phyloP scores from a whole-genome alignment of 345 rosid genomes.

The Trapa incisa region DNA sequence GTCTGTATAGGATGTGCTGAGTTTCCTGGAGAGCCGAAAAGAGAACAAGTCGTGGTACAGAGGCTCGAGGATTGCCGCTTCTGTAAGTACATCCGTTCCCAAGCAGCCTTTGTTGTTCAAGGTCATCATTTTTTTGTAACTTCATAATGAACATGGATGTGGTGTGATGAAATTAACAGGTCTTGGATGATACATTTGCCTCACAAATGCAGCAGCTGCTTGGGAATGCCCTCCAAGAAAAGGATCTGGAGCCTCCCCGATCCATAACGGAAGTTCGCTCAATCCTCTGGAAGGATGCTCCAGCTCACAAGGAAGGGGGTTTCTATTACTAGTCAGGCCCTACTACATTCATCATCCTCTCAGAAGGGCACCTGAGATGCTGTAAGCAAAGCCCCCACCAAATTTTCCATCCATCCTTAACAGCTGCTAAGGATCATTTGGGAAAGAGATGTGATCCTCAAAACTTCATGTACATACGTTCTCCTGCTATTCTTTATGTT shows the following conservation, averaged over 20 bases:
- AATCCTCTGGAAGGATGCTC: conserved; percentile 81
- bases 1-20: conserved; percentile 53
- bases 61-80: conserved; percentile 72
- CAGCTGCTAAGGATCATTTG: conserved; percentile 1
- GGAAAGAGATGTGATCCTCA: not conserved
- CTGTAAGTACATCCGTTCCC: conserved; percentile 37
- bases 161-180: conserved; percentile 28
- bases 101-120: not conserved
- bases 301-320: conserved; percentile 51
- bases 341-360: not conserved
- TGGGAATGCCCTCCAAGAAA: conserved; percentile 68
- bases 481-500: not conserved
- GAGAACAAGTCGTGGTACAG: conserved; percentile 95
- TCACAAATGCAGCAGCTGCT: conserved; percentile 92
- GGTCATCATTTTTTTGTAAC: no score
- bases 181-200: conserved; percentile 82
- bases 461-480: not conserved
- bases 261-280: conserved; percentile 85
- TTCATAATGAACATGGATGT: not conserved
- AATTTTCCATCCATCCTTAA: not conserved
- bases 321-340: conserved; percentile 36
- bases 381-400: not conserved
- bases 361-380: not conserved
- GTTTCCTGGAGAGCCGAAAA: conserved; percentile 87
- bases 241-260: conserved; percentile 88